Evolutionary conservation across 148 eudicot species (phyloP).

Genomic region (Chenopodium berlandieri): DNA sequence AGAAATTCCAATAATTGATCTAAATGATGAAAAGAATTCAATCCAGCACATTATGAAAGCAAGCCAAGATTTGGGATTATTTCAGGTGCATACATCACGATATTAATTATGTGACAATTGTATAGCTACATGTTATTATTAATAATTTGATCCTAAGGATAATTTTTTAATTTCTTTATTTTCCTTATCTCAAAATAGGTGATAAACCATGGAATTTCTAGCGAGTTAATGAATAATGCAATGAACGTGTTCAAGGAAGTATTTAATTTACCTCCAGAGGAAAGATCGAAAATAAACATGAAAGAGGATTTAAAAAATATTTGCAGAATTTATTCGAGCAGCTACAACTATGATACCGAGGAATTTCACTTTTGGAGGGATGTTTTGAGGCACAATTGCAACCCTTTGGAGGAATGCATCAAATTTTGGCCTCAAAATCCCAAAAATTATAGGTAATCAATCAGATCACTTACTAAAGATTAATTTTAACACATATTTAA

Average conservation of each 20-base stretch:
- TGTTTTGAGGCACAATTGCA: slow-evolving; percentile 16
- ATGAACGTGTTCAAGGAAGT: slow-evolving; percentile 15
- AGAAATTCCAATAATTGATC: slow-evolving; percentile 20
- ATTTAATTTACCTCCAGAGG: slow-evolving; percentile 16
- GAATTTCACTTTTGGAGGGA: slow-evolving; percentile 12
- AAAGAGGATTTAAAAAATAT: neutral
- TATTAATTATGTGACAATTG: neutral
- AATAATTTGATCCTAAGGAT: neutral
- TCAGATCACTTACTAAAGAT: neutral
- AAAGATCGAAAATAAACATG: slow-evolving; percentile 18
- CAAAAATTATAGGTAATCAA: neutral
- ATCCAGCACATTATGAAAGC: slow-evolving; percentile 7
- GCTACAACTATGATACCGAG: slow-evolving; percentile 13
- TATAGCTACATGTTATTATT: too few species aligned
- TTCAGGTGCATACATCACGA: slow-evolving; percentile 5
- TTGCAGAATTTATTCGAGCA: slow-evolving; percentile 23
- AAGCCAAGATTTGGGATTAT: slow-evolving; percentile 15
- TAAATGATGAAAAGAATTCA: slow-evolving; percentile 5
- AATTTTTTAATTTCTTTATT: slow-evolving; percentile 8
- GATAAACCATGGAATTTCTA: slow-evolving; percentile 23
- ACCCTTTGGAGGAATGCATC: slow-evolving; percentile 19
- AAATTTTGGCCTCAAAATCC: slow-evolving; percentile 18
- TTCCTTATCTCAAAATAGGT: slow-evolving; percentile 9
- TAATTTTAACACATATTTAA: too few species aligned
- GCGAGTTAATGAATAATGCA: neutral